Evolutionary conservation across 2,329 filamentous ascomycete genomes (phyloP).

Genomic region (Exophiala dermatitidis): DNA sequence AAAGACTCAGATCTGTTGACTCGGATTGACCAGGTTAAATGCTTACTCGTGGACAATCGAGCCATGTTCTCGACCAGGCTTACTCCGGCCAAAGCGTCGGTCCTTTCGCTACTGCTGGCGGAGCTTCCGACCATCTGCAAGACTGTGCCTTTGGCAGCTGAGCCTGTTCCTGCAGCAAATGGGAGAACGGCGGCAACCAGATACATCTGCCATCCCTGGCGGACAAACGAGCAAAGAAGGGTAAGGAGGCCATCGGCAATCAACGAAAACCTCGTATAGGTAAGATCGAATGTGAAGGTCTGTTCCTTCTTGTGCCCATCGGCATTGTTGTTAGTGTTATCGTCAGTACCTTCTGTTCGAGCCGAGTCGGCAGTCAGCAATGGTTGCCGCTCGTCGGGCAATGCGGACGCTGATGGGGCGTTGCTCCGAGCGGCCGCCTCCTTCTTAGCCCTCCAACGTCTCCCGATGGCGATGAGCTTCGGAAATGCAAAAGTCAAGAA

Average conservation of each 20-base stretch:
- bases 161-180: constrained; percentile 61
- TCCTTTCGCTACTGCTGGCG: constrained; percentile 40
- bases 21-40: background rate
- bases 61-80: constrained; percentile 65
- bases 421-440: background rate
- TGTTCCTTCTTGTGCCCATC: constrained; percentile 19
- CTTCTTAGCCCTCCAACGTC: constrained; percentile 18
- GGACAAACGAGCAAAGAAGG: constrained; percentile 55
- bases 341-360: background rate
- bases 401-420: background rate
- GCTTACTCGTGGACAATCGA: constrained; percentile 48
- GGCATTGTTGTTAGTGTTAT: background rate
- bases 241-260: constrained; percentile 60
- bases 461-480: constrained; percentile 46
- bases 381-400: background rate
- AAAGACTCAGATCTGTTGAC: too few species aligned
- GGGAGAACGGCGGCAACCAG: constrained; percentile 58
- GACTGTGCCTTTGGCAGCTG: constrained; percentile 66
- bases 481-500: constrained; percentile 52
- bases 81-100: constrained; percentile 62
- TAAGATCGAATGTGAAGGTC: constrained; percentile 56
- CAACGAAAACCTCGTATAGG: constrained; percentile 60
- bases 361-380: background rate
- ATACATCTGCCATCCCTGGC: constrained; percentile 61
- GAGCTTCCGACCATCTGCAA: constrained; percentile 59